Base-by-base conservation (phyloP, 1,284 basidiomycete species). In the Pseudozyma hubeiensis region DNA sequence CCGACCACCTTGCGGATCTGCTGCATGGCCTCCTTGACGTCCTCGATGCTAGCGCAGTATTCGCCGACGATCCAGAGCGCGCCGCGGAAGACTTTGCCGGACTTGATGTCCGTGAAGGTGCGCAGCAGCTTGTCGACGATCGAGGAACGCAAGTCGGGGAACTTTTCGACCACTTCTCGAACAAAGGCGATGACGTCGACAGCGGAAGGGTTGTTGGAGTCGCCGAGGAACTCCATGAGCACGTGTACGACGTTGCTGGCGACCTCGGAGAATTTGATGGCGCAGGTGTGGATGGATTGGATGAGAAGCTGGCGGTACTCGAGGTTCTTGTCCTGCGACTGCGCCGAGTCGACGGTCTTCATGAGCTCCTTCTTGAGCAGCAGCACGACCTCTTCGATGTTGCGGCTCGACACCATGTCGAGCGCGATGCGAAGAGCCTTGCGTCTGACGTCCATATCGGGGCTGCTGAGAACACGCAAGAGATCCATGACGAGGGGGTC, bases 301-400 rank as follows among this genome's bases (percentile, higher is more conserved):
- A 99, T 98, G 69, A 99, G 89, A 1, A 99, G 88, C 83, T 98
- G 96, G 48, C 96, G 90, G 86, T 98, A 98, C 84, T 99, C 96
- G 10, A 93, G 88, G 43, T 68, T 71, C 61, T 77, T 70, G 35
- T 81, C 80, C 50, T 78, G 74, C 33, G 88, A 76, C 93, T 93
- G 79, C 93, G 90, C 1, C 13, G 59, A 49, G 45, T 79, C 78
- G 50, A 75, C 71, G 2, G 96, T 98, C 84, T 91, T 91, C 81
- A 92, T 90, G n/a, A 99, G 88, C 85, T 99, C 95, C 86, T 99
- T 99, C 88, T 98, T 98, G 80, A 99, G 88, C 88, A 97, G 94
- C 2, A 93, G 85, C 1, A 97, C 94, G 1, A 98, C 94, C 60
- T 99, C 97, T 82, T 98, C 96, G n/a, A 99, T 94, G 78, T 97